Base-by-base conservation (phyloP, 345 rosid genomes). In the Litchi chinensis region DNA sequence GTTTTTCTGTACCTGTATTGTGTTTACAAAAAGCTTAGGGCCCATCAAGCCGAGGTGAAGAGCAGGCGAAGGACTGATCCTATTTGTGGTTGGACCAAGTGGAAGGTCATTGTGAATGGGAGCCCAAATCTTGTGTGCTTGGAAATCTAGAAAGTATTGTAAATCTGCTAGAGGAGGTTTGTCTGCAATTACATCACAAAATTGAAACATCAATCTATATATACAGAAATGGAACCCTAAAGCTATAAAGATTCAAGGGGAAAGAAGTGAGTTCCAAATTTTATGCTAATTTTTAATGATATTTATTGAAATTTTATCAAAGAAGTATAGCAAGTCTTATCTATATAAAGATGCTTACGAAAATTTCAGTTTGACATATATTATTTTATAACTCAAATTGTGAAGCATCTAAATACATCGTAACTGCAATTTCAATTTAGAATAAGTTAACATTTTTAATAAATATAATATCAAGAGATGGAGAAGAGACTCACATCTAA, bases 71-170 rank as follows among this genome's bases (percentile, higher is more conserved):
- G 90, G 52, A 62, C 76, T 78, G 40, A 88, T 60, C 83, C 87
- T 86, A 26, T 93, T 93, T 18, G 97, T 85, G 10, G 95, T 85
- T 13, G 98, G 94, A 4, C 94, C 93, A 10, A 93, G 82, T 1
- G 98, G 98, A 24, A 89, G 93, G 75, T 96, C 99, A 80, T 91
- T 94, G 82, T 96, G 98, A 18, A 96, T 69, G 0, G 98, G 99
- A 48, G 98, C 97, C 99, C 99, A 96, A 0, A 75, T 77, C 85
- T 92, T 94, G 79, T 91, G 93, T 7, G 86, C 77, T 80, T 91
- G 93, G 85, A 92, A 94, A 68, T 91, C 95, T 5, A 96, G 91
- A 80, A 96, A 96, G 74, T 88, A 93, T 3, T 76, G 85, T 26
- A 96, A 79, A 80, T 94, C 99, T 37, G 73, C 78, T 76, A 90